Base-by-base conservation (phyloP, 2,329 filamentous ascomycete species). In the Sphaceloma murrayae region DNA sequence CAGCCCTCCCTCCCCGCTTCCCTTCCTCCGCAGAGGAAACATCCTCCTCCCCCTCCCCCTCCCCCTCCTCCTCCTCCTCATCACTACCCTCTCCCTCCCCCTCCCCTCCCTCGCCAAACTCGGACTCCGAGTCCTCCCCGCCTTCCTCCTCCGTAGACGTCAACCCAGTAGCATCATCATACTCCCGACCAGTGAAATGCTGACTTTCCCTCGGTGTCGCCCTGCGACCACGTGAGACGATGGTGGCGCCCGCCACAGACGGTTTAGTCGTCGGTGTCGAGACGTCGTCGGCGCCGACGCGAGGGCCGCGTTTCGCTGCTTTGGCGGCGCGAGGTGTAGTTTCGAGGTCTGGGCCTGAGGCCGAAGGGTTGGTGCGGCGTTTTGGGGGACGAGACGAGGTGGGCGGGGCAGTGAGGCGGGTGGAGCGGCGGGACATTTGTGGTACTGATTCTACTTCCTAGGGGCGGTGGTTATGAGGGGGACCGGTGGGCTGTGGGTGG, bases 171-270 rank as follows among this genome's bases (percentile, higher is more conserved):
- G 42, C 42, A 16, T 34, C 30, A 19, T 34, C 31, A 14, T 34
- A 29, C 29, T 45, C 31, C 6, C 22, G 42, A 30, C 36, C 36
- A 16, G 42, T 13, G 21, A 45, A 45, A 22, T 45, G 42, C 22
- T 32, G 29, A 10, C 42, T 43, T 16, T 32, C 33, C 17, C n/a
- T 43, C 4, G 40, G 27, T 13, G 29, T 45, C 2, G 30, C 24
- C 16, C 34, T 44, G 18, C 7, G 10, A 6, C 34, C 19, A n/a
- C 5, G 14, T 2, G 21, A 38, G 13, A n/a, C 19, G 3, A 19
- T 17, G 14, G 19, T 11, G 8, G 11, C 27, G 11, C 9, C 27
- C 13, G 14, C 10, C 16, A 19, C 10, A 2, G 40, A 31, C 8
- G 29, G 17, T 10, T 24, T 24, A 5, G 26, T 34, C 4, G 17